Evolutionary conservation across 352 stramenopile genomes (phyloP).

Genomic region (Globisporangium okanoganense): DNA sequence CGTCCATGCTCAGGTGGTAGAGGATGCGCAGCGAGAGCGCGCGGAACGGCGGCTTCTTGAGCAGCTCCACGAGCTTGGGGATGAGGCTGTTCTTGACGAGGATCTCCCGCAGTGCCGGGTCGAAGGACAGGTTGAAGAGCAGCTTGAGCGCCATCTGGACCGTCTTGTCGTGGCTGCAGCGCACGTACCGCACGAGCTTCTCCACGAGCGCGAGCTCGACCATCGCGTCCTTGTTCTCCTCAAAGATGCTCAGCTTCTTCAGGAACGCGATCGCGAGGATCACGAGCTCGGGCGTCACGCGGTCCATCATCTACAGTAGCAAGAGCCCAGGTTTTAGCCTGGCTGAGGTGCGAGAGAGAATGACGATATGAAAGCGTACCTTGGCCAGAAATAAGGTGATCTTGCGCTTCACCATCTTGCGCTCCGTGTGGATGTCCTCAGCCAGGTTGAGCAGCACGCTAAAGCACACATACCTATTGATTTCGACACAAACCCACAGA

Average conservation of each 20-base stretch:
- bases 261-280: conserved; percentile 91
- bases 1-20: conserved; percentile 95
- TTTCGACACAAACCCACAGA: conserved; percentile 1
- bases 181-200: conserved; percentile 74
- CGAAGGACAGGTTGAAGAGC: conserved; percentile 95
- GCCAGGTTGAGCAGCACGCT: conserved; percentile 94
- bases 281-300: conserved; percentile 84
- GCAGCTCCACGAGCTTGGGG: conserved; percentile 89
- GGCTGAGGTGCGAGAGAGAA: neutral
- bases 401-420: conserved; percentile 96
- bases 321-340: neutral
- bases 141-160: conserved; percentile 84
- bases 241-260: conserved; percentile 93
- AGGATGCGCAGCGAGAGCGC: conserved; percentile 87
- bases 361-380: conserved; percentile 17
- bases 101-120: conserved; percentile 78
- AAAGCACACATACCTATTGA: conserved; percentile 78
- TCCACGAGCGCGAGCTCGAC: conserved; percentile 76
- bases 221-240: conserved; percentile 94
- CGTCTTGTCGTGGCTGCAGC: conserved; percentile 84
- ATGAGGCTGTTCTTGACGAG: conserved; percentile 89
- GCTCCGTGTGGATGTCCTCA: conserved; percentile 91
- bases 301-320: conserved; percentile 67
- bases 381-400: conserved; percentile 80
- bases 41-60: conserved; percentile 91